Conservation (phyloP, 2,329 filamentous ascomycete species). For the Colletotrichum incanum region DNA sequence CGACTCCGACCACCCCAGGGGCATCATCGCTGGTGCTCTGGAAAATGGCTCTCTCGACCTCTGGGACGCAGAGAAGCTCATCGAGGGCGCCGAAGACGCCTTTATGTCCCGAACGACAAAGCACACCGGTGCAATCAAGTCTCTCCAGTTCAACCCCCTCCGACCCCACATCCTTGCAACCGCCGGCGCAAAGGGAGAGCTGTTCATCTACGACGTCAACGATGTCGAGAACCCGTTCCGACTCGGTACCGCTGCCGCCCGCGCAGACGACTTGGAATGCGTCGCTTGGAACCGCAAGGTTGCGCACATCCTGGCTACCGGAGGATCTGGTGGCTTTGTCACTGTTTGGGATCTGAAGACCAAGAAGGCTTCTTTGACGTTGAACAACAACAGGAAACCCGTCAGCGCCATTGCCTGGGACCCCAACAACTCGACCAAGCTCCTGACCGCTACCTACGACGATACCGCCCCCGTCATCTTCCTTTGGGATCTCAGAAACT, state of each 20-base stretch:
- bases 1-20: slow-evolving; percentile 82
- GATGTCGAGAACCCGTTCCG: slow-evolving; percentile 91
- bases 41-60: slow-evolving; percentile 95
- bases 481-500: slow-evolving; percentile 96
- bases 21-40: slow-evolving; percentile 94
- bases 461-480: slow-evolving; percentile 91
- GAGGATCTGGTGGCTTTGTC: slow-evolving; percentile 92
- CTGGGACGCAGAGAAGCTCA: slow-evolving; percentile 87
- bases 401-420: slow-evolving; percentile 98
- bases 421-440: slow-evolving; percentile 93
- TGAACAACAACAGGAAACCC: slow-evolving; percentile 95
- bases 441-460: slow-evolving; percentile 92
- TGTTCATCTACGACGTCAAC: slow-evolving; percentile 96
- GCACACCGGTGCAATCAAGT: slow-evolving; percentile 93
- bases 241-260: slow-evolving; percentile 87
- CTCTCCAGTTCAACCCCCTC: slow-evolving; percentile 96
- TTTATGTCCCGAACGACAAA: slow-evolving; percentile 89
- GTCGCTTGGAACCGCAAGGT: slow-evolving; percentile 99
- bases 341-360: slow-evolving; percentile 99
- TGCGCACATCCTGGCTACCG: slow-evolving; percentile 94
- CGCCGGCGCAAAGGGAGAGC: slow-evolving; percentile 93
- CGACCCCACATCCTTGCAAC: slow-evolving; percentile 93
- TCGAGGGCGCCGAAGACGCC: slow-evolving; percentile 75
- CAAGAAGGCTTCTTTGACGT: slow-evolving; percentile 95
- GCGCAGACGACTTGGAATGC: slow-evolving; percentile 95